Percentiles rank a stretch among this genome's conserved stretches.
These are phyloP conservation scores for Candida michaelii DNA, from an alignment of 805 yeast species.

Conservation along the genomic window DNA sequence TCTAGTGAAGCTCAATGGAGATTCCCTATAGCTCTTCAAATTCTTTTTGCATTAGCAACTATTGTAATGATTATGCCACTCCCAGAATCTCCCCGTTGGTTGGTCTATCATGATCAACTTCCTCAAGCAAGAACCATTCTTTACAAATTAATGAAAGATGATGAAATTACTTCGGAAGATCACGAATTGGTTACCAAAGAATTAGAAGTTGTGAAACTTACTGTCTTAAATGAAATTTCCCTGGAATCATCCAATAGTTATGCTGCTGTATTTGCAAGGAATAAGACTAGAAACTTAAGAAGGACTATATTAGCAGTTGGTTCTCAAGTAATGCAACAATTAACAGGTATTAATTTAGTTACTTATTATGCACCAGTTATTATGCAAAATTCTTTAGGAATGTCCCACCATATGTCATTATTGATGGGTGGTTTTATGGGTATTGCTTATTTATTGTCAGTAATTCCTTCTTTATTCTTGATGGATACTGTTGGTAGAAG, in stretches of 20 bases:
- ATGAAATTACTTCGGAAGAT: conserved; percentile 23
- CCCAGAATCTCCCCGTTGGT: conserved; percentile 76
- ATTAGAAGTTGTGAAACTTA: too few species aligned
- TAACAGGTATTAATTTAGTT: conserved; percentile 87
- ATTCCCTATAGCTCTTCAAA: conserved; percentile 56
- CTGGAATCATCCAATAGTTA: conserved; percentile 48
- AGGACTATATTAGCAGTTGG: conserved; percentile 61
- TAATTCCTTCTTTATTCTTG: conserved; percentile 45
- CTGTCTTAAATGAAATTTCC: conserved; percentile 26
- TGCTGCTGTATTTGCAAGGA: conserved; percentile 42
- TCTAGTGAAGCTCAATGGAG: conserved; percentile 43
- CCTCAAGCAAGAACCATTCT: conserved; percentile 30
- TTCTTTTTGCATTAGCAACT: conserved; percentile 50
- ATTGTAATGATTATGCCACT: conserved; percentile 41
- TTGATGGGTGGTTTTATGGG: conserved; percentile 65
- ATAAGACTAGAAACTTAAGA: conserved; percentile 59
- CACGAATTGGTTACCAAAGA: too few species aligned
- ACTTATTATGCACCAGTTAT: conserved; percentile 87
- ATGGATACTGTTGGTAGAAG: conserved; percentile 45
- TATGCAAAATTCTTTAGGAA: conserved; percentile 60
- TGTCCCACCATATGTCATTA: conserved; percentile 51
- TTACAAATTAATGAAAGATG: conserved; percentile 23
- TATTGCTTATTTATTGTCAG: conserved; percentile 51
- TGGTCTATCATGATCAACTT: conserved; percentile 45
- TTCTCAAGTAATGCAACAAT: conserved; percentile 82